Conservation (phyloP, 352 stramenopile genomes). For the Peronospora destructor region DNA sequence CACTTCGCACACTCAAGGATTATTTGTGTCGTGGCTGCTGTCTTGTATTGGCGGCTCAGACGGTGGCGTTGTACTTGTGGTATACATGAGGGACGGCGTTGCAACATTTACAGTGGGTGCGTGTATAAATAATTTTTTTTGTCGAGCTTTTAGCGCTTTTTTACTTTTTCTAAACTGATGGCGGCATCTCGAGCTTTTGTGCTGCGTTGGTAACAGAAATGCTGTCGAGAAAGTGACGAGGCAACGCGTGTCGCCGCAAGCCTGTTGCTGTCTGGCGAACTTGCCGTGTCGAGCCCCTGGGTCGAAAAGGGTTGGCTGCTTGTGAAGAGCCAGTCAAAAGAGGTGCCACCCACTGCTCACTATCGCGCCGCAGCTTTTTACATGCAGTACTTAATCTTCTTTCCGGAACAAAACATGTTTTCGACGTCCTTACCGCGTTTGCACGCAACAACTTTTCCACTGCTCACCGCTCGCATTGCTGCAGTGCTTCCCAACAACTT, state of each 20-base stretch:
- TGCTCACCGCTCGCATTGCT: constrained; percentile 21
- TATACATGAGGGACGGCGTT: too few species aligned
- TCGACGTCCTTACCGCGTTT: constrained; percentile 44
- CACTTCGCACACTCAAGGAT: too few species aligned
- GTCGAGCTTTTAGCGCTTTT: constrained; percentile 48
- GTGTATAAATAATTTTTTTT: constrained; percentile 60
- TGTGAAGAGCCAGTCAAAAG: constrained; percentile 5
- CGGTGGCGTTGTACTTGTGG: too few species aligned
- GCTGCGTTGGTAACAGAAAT: constrained; percentile 8
- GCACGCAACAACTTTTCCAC: constrained; percentile 26
- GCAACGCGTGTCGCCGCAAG: constrained; percentile 11
- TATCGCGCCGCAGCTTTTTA: constrained; percentile 31
- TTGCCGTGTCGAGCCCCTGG: constrained; percentile 10
- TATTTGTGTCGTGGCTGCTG: too few species aligned
- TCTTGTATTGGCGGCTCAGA: too few species aligned
- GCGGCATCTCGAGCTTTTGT: constrained; percentile 14
- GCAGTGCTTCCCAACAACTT: constrained; percentile 49
- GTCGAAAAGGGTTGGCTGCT: constrained; percentile 15
- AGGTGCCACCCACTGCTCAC: constrained; percentile 9
- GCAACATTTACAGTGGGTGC: neutral
- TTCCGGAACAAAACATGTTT: constrained; percentile 49
- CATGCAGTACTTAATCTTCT: constrained; percentile 60
- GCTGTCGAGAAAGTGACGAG: constrained; percentile 14
- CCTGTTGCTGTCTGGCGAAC: constrained; percentile 3
- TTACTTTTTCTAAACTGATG: constrained; percentile 58